Percentiles rank a stretch among this genome's conserved stretches.
phyloP scores from a whole-genome alignment of 208 protist genomes.

The Trypanosoma avium region DNA sequence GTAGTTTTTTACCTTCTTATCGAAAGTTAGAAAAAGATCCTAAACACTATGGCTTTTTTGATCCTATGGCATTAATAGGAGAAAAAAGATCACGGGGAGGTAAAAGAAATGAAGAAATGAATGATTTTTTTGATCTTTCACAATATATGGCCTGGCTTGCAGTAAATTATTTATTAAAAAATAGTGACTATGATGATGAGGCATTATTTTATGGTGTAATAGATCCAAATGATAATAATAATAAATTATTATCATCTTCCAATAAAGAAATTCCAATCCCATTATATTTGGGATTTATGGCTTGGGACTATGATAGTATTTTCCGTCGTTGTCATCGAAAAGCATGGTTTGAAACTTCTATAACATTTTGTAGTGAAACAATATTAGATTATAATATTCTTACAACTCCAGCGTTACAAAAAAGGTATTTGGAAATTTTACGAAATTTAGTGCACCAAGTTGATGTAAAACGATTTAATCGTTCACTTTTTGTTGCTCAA shows the following conservation, averaged over 20 bases:
- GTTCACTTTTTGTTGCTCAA: conserved; percentile 17
- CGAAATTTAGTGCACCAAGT: conserved; percentile 8
- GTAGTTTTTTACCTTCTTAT: conserved; percentile 17
- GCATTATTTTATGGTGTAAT: conserved; percentile 28
- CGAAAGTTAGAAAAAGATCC: conserved; percentile 9
- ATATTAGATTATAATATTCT: conserved; percentile 29
- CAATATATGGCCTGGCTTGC: conserved; percentile 35
- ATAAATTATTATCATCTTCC: not conserved
- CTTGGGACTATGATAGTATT: conserved; percentile 37
- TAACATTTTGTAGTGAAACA: conserved; percentile 35
- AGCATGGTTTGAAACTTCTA: conserved; percentile 10
- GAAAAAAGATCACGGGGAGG: too few relatives aligned
- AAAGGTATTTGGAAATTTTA: conserved; percentile 19
- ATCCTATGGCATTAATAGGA: too few relatives aligned
- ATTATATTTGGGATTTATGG: conserved; percentile 17
- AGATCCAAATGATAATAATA: too few relatives aligned
- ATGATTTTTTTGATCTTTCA: conserved; percentile 22
- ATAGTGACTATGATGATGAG: conserved; percentile 43
- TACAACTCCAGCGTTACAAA: not conserved
- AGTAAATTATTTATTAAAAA: conserved; percentile 30
- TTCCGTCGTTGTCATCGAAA: conserved; percentile 32
- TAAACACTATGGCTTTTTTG: not conserved
- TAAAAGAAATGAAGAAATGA: not conserved
- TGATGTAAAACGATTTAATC: conserved; percentile 11
- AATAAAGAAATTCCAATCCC: not conserved